Evolutionary conservation across 495 filamentous ascomycete species (phyloP).

Genomic region (Cairneyella variabilis): DNA sequence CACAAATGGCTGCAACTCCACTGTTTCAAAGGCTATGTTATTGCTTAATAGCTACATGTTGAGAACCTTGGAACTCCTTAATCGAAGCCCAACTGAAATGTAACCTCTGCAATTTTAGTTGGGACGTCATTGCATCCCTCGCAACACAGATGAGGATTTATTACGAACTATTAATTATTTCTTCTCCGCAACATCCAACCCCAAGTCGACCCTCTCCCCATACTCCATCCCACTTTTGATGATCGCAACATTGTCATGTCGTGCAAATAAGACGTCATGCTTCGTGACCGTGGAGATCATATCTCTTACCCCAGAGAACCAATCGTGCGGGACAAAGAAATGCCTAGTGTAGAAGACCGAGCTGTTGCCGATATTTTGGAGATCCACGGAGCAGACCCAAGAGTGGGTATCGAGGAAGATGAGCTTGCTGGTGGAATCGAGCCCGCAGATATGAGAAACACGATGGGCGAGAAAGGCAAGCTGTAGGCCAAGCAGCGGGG

Average conservation of each 20-base stretch:
- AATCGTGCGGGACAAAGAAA: conserved; percentile 29
- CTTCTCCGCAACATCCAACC: too few relatives aligned
- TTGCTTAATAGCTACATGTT: too few relatives aligned
- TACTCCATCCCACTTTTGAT: conserved; percentile 19
- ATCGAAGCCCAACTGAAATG: too few relatives aligned
- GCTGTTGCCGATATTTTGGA: conserved; percentile 3
- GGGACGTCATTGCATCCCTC: too few relatives aligned
- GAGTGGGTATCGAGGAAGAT: conserved; percentile 28
- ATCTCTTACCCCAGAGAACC: conserved; percentile 23
- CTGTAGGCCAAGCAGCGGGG: conserved; percentile 8
- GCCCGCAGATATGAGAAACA: conserved; percentile 24
- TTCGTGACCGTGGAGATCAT: conserved; percentile 9
- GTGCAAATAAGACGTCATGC: conserved; percentile 22
- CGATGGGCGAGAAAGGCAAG: conserved; percentile 12
- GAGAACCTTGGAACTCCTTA: too few relatives aligned
- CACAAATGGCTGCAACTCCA: too few relatives aligned
- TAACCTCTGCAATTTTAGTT: too few relatives aligned
- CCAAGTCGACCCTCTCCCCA: conserved; percentile 15
- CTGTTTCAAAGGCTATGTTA: too few relatives aligned
- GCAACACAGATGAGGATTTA: too few relatives aligned
- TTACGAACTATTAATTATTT: too few relatives aligned
- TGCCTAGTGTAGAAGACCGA: conserved; percentile 12
- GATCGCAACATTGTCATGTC: conserved; percentile 19
- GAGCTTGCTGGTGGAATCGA: conserved; percentile 21
- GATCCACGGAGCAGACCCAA: conserved; percentile 29